These are phyloP conservation scores for Podaxis carcinomalis DNA, from an alignment of 768 basidiomycete genomes.

Conservation along the genomic window DNA sequence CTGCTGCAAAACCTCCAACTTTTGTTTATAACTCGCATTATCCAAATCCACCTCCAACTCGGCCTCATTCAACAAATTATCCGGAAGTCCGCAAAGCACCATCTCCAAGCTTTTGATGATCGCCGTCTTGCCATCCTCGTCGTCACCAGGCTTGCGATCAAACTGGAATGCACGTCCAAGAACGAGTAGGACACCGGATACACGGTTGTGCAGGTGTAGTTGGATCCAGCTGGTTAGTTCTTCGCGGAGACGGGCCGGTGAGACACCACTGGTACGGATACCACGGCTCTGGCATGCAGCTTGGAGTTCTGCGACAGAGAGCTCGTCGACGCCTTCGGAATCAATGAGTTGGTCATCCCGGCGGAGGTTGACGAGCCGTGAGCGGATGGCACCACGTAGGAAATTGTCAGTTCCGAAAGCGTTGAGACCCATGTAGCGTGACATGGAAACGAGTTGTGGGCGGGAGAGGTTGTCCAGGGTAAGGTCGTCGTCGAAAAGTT, in stretches of 20 bases:
- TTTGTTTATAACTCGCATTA: constrained; percentile 94
- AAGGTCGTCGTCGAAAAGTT: constrained; percentile 95
- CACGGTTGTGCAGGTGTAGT: constrained; percentile 83
- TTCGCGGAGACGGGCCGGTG: constrained; percentile 83
- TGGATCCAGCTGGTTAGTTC: constrained; percentile 92
- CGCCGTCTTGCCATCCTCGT: constrained; percentile 78
- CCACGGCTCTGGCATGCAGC: constrained; percentile 93
- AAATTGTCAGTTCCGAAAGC: constrained; percentile 99
- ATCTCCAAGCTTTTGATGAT: constrained; percentile 82
- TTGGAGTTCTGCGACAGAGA: constrained; percentile 90
- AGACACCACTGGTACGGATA: constrained; percentile 83
- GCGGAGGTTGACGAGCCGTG: constrained; percentile 75
- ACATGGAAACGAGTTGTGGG: constrained; percentile 98
- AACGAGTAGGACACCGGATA: constrained; percentile 91
- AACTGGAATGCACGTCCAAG: constrained; percentile 95
- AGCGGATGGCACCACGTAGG: constrained; percentile 86
- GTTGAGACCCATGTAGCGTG: constrained; percentile 95
- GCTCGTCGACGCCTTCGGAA: constrained; percentile 82
- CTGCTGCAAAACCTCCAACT: constrained; percentile 94
- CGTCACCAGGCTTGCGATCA: constrained; percentile 67
- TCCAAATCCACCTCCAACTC: constrained; percentile 95
- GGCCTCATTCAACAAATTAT: constrained; percentile 96
- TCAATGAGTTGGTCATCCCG: constrained; percentile 93
- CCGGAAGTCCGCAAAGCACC: constrained; percentile 89
- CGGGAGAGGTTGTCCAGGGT: constrained; percentile 97